Base-by-base conservation (phyloP, 2,329 filamentous ascomycete species). In the Diplodia scrobiculata region DNA sequence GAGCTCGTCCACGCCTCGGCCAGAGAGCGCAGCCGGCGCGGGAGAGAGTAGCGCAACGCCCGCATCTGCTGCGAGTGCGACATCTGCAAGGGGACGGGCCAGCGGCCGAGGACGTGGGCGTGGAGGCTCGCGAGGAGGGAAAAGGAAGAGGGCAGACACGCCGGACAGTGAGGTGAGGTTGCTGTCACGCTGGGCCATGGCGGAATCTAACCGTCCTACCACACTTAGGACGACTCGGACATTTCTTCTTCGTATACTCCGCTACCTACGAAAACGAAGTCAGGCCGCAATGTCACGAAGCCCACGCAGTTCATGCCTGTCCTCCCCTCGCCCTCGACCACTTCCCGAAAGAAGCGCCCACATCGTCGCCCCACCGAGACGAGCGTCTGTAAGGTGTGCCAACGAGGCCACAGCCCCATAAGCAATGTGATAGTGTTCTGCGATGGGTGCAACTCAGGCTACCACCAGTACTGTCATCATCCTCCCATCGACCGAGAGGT, bases 361-460 rank as follows among this genome's bases (percentile, higher is more conserved):
- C 48, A 52, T 34, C 55, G 50, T 9, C 65, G 50, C 25, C 48
- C 65, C 5, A 54, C 55, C 54, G 69, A 85, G 77, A 79, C 76
- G 76, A 68, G 85, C 14, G 82, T 90, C 36, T 95, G 91, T 79
- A 88, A 87, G 71, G 84, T 86, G 69, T 96, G 91, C 77, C 84
- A 87, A 63, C 83, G 91, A 69, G 87, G 89, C 10, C 85, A 89
- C 69, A 91, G 89, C 72, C 88, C 89, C 2, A 76, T 81, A n/a
- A 86, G 81, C 70, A 95, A 95, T 78, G 86, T 88, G 78, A 93
- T 96, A 74, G 91, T 95, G 2, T 92, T 93, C 76, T 96, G 91
- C 79, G 90, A 94, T 77, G 87, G 87, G 17, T 96, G 91, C 79
- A 91, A 91, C 74, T 82, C 83, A 34, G 86, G 88, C 50, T 96